Evolutionary conservation across 345 rosid species (phyloP).

Genomic region (Alliaria petiolata): DNA sequence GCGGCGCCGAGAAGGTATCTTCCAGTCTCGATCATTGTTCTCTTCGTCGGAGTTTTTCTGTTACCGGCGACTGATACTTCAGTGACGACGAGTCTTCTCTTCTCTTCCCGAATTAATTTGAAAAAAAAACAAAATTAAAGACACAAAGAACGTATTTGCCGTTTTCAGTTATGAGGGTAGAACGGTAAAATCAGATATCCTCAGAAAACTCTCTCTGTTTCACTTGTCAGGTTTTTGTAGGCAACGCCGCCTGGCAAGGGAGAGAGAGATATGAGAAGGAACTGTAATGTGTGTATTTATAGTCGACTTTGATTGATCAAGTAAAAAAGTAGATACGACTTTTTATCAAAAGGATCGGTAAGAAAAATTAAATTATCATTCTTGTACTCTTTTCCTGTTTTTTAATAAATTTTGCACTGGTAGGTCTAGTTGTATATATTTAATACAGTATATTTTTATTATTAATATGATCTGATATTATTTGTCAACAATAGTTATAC

Average conservation of each 20-base stretch:
- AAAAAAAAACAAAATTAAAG: not conserved
- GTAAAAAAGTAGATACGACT: not conserved
- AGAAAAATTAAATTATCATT: not conserved
- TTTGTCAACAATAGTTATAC: not conserved
- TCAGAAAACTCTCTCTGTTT: not conserved
- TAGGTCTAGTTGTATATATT: not conserved
- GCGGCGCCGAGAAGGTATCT: conserved; percentile 73
- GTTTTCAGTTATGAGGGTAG: conserved; percentile 27
- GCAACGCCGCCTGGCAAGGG: conserved; percentile 41
- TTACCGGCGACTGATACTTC: conserved; percentile 3
- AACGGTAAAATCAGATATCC: not conserved
- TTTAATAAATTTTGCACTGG: not conserved
- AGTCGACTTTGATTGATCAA: conserved; percentile 19
- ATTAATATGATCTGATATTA: not conserved
- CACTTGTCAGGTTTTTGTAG: conserved; percentile 38
- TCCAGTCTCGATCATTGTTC: conserved; percentile 62
- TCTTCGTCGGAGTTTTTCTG: not conserved
- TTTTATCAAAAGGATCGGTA: not conserved
- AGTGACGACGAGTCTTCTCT: not conserved
- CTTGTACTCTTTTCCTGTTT: not conserved
- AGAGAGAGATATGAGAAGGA: conserved; percentile 2
- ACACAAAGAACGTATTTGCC: conserved; percentile 23
- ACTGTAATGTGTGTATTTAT: conserved; percentile 22
- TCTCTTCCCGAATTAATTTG: not conserved
- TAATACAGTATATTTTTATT: not conserved